Evolutionary conservation across 2,329 filamentous ascomycete genomes (phyloP), one percentile per base, ranked within the genome.

Genomic region (Stachybotrys elegans): DNA sequence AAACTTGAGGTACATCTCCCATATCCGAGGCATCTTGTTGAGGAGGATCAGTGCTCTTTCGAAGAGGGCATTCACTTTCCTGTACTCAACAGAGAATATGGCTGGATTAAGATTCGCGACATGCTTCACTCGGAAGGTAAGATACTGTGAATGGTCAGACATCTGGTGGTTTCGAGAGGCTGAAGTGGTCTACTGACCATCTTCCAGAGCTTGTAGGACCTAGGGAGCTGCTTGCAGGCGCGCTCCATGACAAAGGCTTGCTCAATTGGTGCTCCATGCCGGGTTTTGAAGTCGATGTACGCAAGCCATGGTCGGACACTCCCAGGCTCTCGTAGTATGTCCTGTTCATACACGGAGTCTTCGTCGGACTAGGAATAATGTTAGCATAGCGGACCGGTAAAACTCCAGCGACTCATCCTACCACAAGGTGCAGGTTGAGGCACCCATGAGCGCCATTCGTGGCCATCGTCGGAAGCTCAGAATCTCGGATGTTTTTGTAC

Each of bases 141-240:
- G 81, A 66, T 97, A 98, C 84, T 88, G 43, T 34, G 32, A 11
- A 29, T 11, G 31, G n/a, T 8, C n/a, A 16, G 7, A 13, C 31
- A 34, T 14, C n/a, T 16, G 4, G 31, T 34, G 31, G 31, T 16
- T 16, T 8, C 6, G 9, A 8, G 8, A 16, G n/a, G n/a, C n/a
- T 34, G 11, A 47, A n/a, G 43, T 42, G 13, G 9, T 6, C 17
- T 36, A 56, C 68, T 47, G 69, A 88, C 84, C 81, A 95, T 83
- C 70, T 95, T 97, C 93, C 93, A 98, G 40, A 98, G 75, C 71
- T 98, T 98, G 73, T 95, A 98, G 22, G 92, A 97, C 54, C 93
- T 81, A 40, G 93, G 93, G 37, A 98, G 78, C 57, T 94, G 86
- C 51, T 80, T 75, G 66, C 92, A 96, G 46, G 93, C 92, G 59